Evolutionary conservation across 2,329 filamentous ascomycete genomes (phyloP).

Genomic region (Calonectria crousiana): DNA sequence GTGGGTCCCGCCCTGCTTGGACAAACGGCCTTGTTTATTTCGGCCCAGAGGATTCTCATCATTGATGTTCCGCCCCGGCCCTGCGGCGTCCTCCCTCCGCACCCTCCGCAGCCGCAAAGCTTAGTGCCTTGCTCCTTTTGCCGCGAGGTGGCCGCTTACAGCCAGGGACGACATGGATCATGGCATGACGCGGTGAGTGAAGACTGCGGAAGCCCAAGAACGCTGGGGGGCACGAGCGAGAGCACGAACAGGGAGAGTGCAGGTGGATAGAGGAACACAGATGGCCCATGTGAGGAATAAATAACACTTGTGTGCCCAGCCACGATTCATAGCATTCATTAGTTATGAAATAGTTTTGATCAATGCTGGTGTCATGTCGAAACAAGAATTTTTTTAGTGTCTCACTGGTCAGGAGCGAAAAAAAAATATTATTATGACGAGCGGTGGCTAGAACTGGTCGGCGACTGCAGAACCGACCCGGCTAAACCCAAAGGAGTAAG

Average conservation of each 20-base stretch:
- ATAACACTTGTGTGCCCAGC: neutral
- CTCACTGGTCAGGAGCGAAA: neutral
- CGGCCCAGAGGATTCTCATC: neutral
- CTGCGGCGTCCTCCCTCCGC: neutral
- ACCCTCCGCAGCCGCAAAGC: neutral
- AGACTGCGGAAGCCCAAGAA: neutral
- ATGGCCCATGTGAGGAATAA: neutral
- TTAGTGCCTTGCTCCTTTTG: neutral
- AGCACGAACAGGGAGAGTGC: neutral
- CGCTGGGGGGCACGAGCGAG: neutral
- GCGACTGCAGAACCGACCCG: neutral
- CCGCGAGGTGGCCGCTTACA: neutral
- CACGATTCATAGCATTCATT: neutral
- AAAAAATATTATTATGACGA: neutral
- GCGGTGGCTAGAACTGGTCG: neutral
- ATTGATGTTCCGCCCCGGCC: conserved; percentile 6
- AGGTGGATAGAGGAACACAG: neutral
- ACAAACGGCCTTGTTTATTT: conserved; percentile 2
- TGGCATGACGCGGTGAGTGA: neutral
- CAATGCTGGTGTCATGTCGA: neutral
- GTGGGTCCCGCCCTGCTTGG: conserved; percentile 17
- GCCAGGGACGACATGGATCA: neutral
- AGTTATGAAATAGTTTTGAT: neutral
- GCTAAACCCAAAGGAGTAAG: conserved; percentile 17
- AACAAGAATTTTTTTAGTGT: neutral